Conservation (phyloP, 2,329 filamentous ascomycete species). For the Geoglossum cookeanum region DNA sequence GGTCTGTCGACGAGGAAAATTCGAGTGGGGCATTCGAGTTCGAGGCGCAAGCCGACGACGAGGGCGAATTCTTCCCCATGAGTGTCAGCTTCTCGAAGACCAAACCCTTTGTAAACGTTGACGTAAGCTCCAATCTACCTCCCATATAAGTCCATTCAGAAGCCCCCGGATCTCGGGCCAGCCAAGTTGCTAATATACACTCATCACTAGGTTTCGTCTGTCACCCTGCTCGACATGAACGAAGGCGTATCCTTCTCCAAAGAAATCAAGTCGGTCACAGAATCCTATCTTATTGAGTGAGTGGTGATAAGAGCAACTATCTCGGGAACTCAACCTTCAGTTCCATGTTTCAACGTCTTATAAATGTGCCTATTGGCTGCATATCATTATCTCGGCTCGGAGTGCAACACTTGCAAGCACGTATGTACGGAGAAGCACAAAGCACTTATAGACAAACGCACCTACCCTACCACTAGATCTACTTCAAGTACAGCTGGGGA, state of each 20-base stretch:
- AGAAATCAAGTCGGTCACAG: constrained; percentile 58
- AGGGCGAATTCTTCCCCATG: constrained; percentile 98
- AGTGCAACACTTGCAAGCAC: too few species aligned
- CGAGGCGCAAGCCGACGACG: constrained; percentile 69
- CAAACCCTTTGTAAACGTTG: constrained; percentile 74
- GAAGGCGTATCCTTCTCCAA: constrained; percentile 70
- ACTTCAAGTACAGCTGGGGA: too few species aligned
- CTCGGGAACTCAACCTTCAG: not conserved
- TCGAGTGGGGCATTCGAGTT: constrained; percentile 83
- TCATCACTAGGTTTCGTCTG: constrained; percentile 39
- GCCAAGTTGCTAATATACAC: constrained; percentile 8
- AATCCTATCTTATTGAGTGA: constrained; percentile 60
- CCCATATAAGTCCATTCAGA: not conserved
- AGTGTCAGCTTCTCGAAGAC: constrained; percentile 73
- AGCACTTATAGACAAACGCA: too few species aligned
- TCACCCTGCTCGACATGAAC: constrained; percentile 53
- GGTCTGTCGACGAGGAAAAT: constrained; percentile 66
- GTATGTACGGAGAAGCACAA: too few species aligned
- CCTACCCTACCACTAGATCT: too few species aligned
- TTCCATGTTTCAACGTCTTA: not conserved
- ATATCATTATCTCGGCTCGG: too few species aligned
- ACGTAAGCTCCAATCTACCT: constrained; percentile 42
- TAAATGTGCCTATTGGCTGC: too few species aligned
- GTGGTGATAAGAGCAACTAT: not conserved
- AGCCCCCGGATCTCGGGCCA: constrained; percentile 10